Evolutionary conservation across 108 stramenopile species (phyloP).

Genomic region (Nitzschia sp.): DNA sequence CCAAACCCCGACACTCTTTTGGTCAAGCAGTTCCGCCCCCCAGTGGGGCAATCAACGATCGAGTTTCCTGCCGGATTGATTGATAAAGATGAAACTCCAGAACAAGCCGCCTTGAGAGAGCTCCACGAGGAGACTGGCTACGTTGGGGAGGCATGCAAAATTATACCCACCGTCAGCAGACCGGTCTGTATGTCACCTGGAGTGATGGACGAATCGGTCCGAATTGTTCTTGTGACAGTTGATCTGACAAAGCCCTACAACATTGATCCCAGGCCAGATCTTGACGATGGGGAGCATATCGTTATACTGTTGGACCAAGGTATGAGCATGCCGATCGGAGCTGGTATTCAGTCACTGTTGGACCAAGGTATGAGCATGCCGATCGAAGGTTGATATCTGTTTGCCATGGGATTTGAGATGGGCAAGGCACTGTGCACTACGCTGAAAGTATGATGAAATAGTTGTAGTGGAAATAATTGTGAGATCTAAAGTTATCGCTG

Average conservation of each 20-base stretch:
- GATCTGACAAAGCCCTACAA: conserved; percentile 57
- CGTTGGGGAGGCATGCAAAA: conserved; percentile 42
- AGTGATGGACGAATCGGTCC: conserved; percentile 62
- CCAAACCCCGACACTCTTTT: conserved; percentile 42
- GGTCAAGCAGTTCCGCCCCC: conserved; percentile 77
- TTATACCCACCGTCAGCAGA: conserved; percentile 28
- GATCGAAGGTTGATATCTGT: conserved; percentile 37
- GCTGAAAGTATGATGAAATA: not conserved
- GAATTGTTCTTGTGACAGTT: conserved; percentile 56
- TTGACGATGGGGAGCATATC: conserved; percentile 40
- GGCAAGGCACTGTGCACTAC: conserved; percentile 16
- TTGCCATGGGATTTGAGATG: conserved; percentile 46
- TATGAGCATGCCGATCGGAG: conserved; percentile 17
- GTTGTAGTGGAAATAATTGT: too few relatives aligned
- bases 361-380: conserved; percentile 36
- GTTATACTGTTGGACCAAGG: conserved; percentile 14
- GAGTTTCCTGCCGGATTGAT: conserved; percentile 86
- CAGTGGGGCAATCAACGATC: conserved; percentile 53
- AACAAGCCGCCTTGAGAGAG: conserved; percentile 61
- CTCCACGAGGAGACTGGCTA: conserved; percentile 76
- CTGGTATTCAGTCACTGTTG: conserved; percentile 31
- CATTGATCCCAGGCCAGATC: conserved; percentile 11
- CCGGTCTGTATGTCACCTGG: conserved; percentile 66
- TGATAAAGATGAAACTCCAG: conserved; percentile 60
- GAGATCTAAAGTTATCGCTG: too few relatives aligned